Percentiles rank a stretch among this genome's conserved stretches.
Conservation (phyloP, 805 yeast genomes). For the Blastobotrys attinorum region DNA sequence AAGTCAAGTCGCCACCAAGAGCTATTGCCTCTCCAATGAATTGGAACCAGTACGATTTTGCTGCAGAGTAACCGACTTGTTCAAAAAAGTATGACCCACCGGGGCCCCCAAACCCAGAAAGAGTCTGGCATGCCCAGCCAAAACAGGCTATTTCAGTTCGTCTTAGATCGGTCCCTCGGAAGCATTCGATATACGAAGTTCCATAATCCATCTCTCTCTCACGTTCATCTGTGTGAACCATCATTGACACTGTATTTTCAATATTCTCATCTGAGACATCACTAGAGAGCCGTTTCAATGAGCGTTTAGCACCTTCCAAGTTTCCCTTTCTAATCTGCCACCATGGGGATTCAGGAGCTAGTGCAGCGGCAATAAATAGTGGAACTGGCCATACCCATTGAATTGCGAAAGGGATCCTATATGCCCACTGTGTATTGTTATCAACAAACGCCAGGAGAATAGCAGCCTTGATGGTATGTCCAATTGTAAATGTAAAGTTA, state of each 20-base stretch:
- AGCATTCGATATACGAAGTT: slow-evolving; percentile 34
- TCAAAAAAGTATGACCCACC: slow-evolving; percentile 39
- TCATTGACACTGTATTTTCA: slow-evolving; percentile 14
- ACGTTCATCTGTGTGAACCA: slow-evolving; percentile 36
- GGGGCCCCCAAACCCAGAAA: slow-evolving; percentile 30
- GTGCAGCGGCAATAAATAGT: slow-evolving; percentile 17
- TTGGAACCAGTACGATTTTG: slow-evolving; percentile 38
- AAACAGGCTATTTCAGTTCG: slow-evolving; percentile 43
- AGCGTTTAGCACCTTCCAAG: slow-evolving; percentile 35
- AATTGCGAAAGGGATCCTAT: slow-evolving; percentile 14
- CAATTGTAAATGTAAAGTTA: slow-evolving; percentile 48
- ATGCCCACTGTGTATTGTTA: slow-evolving; percentile 14
- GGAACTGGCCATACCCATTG: slow-evolving; percentile 18
- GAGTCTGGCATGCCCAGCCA: slow-evolving; percentile 37
- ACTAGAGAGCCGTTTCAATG: slow-evolving; percentile 32
- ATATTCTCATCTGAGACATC: slow-evolving; percentile 18
- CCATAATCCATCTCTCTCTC: slow-evolving; percentile 19
- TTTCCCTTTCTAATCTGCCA: slow-evolving; percentile 40
- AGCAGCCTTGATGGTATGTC: slow-evolving; percentile 49
- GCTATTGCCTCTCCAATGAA: slow-evolving; percentile 40
- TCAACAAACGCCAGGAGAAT: slow-evolving; percentile 33
- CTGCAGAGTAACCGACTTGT: slow-evolving; percentile 29
- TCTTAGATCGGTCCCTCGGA: slow-evolving; percentile 39
- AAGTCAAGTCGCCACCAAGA: slow-evolving; percentile 32
- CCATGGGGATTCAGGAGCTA: slow-evolving; percentile 50